Evolutionary conservation across 192 early-diverging fungal genomes (phyloP).

Genomic region (Paraglomus occultum): DNA sequence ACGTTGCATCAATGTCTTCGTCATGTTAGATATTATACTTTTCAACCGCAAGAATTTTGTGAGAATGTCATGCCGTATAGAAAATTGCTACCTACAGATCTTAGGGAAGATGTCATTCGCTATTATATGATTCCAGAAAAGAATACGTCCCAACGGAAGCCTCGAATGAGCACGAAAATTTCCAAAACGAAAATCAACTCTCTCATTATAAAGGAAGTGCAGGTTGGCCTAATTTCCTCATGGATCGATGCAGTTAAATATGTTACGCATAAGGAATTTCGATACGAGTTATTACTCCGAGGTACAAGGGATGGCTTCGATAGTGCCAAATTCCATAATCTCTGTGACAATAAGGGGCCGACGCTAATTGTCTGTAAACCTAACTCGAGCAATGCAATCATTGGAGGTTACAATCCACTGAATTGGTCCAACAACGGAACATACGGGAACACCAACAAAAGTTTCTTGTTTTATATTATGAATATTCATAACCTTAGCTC

Average conservation of each 20-base stretch:
- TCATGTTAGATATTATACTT: no score
- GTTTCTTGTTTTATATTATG: slow-evolving; percentile 1
- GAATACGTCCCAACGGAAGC: no score
- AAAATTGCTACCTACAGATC: neutral
- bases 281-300: neutral
- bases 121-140: slow-evolving; percentile 19
- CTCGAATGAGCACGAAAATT: no score
- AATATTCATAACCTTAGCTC: no score
- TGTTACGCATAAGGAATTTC: neutral
- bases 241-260: neutral
- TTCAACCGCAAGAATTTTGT: slow-evolving; percentile 14
- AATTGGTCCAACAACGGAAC: neutral
- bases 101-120: slow-evolving; percentile 7
- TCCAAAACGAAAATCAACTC: no score
- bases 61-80: slow-evolving; percentile 10
- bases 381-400: neutral
- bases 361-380: neutral
- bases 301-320: slow-evolving; percentile 3
- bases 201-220: no score
- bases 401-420: slow-evolving; percentile 22
- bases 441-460: slow-evolving; percentile 1
- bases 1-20: neutral
- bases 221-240: neutral
- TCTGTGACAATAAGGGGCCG: neutral
- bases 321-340: neutral